Percentiles rank a stretch among this genome's conserved stretches.
phyloP scores from a whole-genome alignment of 73 alveolate genomes.

The Symbiodinium pilosum region DNA sequence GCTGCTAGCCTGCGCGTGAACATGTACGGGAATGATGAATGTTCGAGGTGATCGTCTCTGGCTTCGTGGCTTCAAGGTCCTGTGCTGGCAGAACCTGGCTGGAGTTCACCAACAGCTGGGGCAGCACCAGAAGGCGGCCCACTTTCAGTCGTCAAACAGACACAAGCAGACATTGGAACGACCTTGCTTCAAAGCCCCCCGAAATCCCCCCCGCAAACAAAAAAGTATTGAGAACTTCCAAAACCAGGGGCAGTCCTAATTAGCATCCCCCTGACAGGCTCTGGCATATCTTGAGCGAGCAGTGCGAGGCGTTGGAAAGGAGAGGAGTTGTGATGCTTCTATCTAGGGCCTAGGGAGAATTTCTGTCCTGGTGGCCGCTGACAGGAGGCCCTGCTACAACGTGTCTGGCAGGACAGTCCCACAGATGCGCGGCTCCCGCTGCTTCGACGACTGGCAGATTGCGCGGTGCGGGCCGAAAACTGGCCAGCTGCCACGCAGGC shows the following conservation, averaged over 20 bases:
- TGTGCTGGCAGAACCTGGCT: constrained; percentile 1
- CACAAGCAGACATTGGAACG: no score
- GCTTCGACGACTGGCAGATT: constrained; percentile 9
- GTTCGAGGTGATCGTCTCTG: background rate
- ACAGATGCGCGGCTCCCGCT: background rate
- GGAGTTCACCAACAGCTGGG: background rate
- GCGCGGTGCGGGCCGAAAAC: background rate
- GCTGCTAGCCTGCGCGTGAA: background rate
- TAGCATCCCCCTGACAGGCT: background rate
- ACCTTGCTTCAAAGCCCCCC: no score
- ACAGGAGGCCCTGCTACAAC: background rate
- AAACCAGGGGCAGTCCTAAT: no score
- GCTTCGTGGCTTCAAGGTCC: background rate
- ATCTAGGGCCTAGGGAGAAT: background rate
- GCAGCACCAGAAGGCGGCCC: background rate
- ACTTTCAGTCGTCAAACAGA: no score
- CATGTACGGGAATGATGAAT: background rate
- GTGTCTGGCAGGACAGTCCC: background rate
- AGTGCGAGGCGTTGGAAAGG: background rate
- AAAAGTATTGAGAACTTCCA: no score
- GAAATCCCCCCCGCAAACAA: no score
- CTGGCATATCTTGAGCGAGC: background rate
- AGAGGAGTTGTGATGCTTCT: background rate
- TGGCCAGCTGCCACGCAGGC: constrained; percentile 1
- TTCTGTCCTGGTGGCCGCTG: background rate